Percentiles rank a stretch among this genome's conserved stretches.
Evolutionary conservation across 2,329 filamentous ascomycete genomes (phyloP).

Genomic region (Aspergillus versicolor): DNA sequence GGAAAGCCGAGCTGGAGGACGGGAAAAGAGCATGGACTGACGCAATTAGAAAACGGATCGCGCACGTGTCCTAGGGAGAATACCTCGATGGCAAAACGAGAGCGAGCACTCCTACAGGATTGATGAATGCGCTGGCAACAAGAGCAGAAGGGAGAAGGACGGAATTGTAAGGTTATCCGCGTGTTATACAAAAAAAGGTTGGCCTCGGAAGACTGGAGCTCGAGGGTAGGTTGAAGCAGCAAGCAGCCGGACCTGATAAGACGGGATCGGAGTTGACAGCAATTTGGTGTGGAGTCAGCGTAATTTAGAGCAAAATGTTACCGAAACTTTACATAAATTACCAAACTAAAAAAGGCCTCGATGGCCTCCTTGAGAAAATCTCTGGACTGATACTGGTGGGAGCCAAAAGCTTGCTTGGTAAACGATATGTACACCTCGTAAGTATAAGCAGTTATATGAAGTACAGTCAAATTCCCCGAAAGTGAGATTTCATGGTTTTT

Average conservation of each 20-base stretch:
- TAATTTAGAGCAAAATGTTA: background rate
- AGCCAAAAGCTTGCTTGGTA: background rate
- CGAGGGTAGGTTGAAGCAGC: background rate
- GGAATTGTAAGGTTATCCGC: background rate
- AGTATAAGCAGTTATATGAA: background rate
- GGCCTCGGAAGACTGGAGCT: background rate
- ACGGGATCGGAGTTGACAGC: background rate
- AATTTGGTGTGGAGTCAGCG: background rate
- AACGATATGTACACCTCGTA: background rate
- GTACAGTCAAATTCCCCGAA: background rate
- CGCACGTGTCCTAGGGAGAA: conserved; percentile 19
- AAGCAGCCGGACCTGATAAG: background rate
- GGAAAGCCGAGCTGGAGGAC: conserved; percentile 28
- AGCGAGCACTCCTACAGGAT: conserved; percentile 12
- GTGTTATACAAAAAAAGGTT: background rate
- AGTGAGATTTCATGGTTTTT: background rate
- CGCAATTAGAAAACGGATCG: conserved; percentile 8
- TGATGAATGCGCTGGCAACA: background rate
- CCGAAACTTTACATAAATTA: conserved; percentile 1
- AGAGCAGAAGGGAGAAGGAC: conserved; percentile 2
- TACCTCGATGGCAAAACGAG: conserved; percentile 12
- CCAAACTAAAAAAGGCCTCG: background rate
- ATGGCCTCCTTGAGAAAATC: background rate
- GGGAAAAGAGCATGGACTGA: conserved; percentile 37
- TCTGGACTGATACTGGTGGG: background rate